phyloP scores from a whole-genome alignment of 768 basidiomycete species.

The Candolleomyces efflorescens region DNA sequence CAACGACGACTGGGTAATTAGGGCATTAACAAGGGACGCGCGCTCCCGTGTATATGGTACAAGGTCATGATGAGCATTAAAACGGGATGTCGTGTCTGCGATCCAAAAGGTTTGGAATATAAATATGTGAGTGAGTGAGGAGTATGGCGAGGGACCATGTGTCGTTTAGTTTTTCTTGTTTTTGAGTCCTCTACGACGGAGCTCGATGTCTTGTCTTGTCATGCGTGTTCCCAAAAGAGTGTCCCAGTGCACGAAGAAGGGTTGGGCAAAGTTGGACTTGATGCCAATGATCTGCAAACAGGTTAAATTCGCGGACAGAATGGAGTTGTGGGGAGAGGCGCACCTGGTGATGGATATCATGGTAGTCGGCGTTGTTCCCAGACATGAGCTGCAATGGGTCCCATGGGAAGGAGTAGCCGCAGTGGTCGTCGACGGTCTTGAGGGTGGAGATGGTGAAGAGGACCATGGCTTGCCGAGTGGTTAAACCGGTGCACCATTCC shows the following conservation, averaged over 20 bases:
- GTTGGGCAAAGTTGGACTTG: conserved; percentile 94
- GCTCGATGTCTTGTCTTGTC: conserved; percentile 64
- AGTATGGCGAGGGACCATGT: neutral
- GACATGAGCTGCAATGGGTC: conserved; percentile 88
- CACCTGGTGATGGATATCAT: conserved; percentile 97
- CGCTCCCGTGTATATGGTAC: no score
- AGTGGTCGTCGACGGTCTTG: conserved; percentile 96
- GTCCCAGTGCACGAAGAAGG: conserved; percentile 97
- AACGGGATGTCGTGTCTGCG: no score
- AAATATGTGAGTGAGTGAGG: neutral
- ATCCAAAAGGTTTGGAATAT: no score
- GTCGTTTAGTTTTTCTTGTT: conserved; percentile 1
- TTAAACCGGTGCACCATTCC: conserved; percentile 63
- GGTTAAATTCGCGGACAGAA: conserved; percentile 2
- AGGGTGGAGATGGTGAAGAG: conserved; percentile 80
- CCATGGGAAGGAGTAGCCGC: conserved; percentile 85
- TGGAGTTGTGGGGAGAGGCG: conserved; percentile 15
- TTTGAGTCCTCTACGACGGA: conserved; percentile 34
- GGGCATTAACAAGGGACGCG: no score
- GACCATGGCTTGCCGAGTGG: conserved; percentile 76
- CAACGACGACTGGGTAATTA: no score
- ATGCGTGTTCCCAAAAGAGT: conserved; percentile 76
- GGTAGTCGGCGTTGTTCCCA: conserved; percentile 91
- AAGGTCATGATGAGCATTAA: no score
- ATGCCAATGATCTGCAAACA: conserved; percentile 64